Base-by-base conservation (phyloP, 2,329 filamentous ascomycete species). In the Ustulina deusta region DNA sequence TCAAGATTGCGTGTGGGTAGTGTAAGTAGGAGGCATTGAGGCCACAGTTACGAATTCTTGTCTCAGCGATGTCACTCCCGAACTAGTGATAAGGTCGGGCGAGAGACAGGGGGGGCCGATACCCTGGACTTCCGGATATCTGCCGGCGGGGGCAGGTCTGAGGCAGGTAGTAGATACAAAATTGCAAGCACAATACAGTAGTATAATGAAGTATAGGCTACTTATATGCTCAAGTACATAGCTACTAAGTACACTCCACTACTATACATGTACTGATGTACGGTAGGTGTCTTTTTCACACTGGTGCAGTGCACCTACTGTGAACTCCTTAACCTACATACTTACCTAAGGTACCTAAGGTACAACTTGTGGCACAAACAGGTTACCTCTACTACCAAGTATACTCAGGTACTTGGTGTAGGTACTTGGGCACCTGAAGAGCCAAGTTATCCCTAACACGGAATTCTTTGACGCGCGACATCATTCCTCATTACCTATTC, bases 91-190 rank as follows among this genome's bases (percentile, higher is more conserved):
- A 60, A 49, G 64, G 38, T 36, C 44, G 51, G 27, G 56, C 15
- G 34, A 27, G 20, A 4, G 54, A 64, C 60, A 40, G 34, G 63
- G 63, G 51, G 6, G n/a, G 25, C 42, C 48, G 25, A 59, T 75
- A 78, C 74, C 69, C 73, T 73, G 70, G 67, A 73, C 69, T 77
- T 76, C 78, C 77, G 78, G 74, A 44, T 58, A 74, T 79, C 78
- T 72, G 73, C 76, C 78, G 77, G n/a, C n/a, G 71, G 38, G 38
- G n/a, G 17, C 15, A 32, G 17, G 22, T 48, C 22, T 9, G 20
- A 27, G 17, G 10, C 17, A 36, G 29, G 61, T 63, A 63, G 22
- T 7, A 1, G 22, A n/a, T 55, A 62, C 51, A 20, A 2, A 13
- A 20, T 13, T 3, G 13, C 6, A 42, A 25, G 13, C 6, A 61